These are phyloP conservation scores for Serendipita sp. DNA, from an alignment of 768 basidiomycete species.

Conservation along the genomic window DNA sequence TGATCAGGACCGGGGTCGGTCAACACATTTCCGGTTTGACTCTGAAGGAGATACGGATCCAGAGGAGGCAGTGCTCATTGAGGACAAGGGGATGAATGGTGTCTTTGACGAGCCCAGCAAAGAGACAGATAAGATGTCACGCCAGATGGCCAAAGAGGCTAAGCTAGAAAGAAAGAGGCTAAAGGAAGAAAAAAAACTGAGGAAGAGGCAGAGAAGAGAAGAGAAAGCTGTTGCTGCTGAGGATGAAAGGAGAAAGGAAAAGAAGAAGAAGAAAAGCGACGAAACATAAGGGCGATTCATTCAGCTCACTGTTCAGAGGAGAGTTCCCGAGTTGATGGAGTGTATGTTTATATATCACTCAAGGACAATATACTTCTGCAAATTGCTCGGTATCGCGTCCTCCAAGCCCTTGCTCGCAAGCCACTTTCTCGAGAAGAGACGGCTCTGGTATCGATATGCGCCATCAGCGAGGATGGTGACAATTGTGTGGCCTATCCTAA, in stretches of 20 bases:
- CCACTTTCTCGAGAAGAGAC: conserved; percentile 91
- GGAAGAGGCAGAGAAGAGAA: conserved; percentile 13
- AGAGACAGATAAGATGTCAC: conserved; percentile 19
- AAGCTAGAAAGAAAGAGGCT: conserved; percentile 18
- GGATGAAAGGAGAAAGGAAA: conserved; percentile 14
- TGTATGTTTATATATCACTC: conserved; percentile 28
- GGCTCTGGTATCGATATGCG: conserved; percentile 92
- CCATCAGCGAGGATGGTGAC: conserved; percentile 90
- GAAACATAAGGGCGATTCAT: neutral
- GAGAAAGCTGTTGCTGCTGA: conserved; percentile 9
- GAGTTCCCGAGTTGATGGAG: neutral
- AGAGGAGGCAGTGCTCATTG: conserved; percentile 20
- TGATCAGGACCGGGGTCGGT: conserved; percentile 14
- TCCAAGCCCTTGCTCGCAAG: conserved; percentile 62
- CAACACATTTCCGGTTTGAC: neutral
- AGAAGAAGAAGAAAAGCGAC: conserved; percentile 12
- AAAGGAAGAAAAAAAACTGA: conserved; percentile 15
- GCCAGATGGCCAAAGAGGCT: conserved; percentile 12
- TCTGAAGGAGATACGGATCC: conserved; percentile 10
- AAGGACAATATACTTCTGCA: conserved; percentile 83
- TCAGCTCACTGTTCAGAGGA: neutral
- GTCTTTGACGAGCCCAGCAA: conserved; percentile 20
- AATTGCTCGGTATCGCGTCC: conserved; percentile 59
- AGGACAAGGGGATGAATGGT: conserved; percentile 14
- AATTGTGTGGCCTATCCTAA: conserved; percentile 49